A percentile compares a stretch with the other conserved stretches of the same genome.
Conservation (phyloP, 2,329 filamentous ascomycete species). For the Periconia sp. region DNA sequence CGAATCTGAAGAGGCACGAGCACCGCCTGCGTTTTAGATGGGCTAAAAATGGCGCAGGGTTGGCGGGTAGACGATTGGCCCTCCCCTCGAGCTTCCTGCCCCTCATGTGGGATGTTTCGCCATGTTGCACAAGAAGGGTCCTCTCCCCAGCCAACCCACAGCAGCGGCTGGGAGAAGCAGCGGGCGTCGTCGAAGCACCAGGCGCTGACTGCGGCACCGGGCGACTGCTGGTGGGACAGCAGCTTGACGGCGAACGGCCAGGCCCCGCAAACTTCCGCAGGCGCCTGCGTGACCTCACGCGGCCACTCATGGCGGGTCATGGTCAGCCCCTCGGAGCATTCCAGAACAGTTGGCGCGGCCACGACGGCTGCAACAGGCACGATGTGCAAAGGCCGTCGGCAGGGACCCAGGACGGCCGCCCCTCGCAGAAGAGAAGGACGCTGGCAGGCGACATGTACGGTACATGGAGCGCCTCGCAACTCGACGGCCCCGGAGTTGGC, state of each 20-base stretch:
- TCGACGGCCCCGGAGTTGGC: constrained; percentile 4
- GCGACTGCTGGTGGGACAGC: not conserved
- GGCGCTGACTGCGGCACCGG: not conserved
- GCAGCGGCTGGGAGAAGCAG: constrained; percentile 16
- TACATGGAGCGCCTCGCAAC: constrained; percentile 1
- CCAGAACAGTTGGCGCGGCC: constrained; percentile 4
- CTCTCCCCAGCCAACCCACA: not conserved
- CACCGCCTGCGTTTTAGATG: constrained; percentile 1
- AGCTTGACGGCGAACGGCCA: too few relatives aligned
- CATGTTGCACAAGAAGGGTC: constrained; percentile 5
- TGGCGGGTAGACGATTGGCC: constrained; percentile 12
- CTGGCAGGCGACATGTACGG: not conserved
- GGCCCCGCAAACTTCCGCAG: too few relatives aligned
- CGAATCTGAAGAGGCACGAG: not conserved
- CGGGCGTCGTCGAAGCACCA: constrained; percentile 12
- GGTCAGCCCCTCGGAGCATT: constrained; percentile 3
- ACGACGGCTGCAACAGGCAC: constrained; percentile 1
- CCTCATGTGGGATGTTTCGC: constrained; percentile 8
- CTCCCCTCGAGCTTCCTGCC: constrained; percentile 1
- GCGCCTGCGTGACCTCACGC: constrained; percentile 9
- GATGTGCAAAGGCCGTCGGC: constrained; percentile 7
- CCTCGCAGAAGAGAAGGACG: not conserved
- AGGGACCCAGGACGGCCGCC: too few relatives aligned
- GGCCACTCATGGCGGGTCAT: constrained; percentile 1
- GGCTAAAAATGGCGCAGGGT: constrained; percentile 18